Percentiles rank a stretch among this genome's conserved stretches.
These are phyloP conservation scores for Penicillium sumatraense DNA, from an alignment of 2,329 filamentous ascomycete genomes.

Conservation along the genomic window DNA sequence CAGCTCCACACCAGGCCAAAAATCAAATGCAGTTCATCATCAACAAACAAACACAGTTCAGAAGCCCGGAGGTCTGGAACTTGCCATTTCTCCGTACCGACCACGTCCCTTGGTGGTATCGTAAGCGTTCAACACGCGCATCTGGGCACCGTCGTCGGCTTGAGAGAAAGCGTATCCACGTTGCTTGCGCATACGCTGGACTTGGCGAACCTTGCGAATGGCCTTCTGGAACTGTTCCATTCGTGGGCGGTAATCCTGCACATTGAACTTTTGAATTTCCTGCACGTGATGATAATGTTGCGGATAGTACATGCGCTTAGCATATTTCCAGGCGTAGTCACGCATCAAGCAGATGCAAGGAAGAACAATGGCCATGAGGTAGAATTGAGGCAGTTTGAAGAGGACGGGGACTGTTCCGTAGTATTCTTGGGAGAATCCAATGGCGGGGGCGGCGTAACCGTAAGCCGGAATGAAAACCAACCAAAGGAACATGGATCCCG, in stretches of 20 bases:
- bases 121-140: constrained; percentile 92
- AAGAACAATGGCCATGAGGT: constrained; percentile 82
- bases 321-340: constrained; percentile 97
- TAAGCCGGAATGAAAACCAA: constrained; percentile 87
- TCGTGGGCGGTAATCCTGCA: constrained; percentile 95
- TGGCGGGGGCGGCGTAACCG: constrained; percentile 79
- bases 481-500: constrained; percentile 91
- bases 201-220: constrained; percentile 96
- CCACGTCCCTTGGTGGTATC: constrained; percentile 93
- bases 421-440: constrained; percentile 82
- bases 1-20: constrained; percentile 7
- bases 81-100: constrained; percentile 92
- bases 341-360: constrained; percentile 81
- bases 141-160: constrained; percentile 89
- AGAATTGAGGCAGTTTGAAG: constrained; percentile 83
- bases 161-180: constrained; percentile 97
- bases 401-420: constrained; percentile 79
- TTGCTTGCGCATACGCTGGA: constrained; percentile 99
- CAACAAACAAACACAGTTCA: constrained; percentile 16
- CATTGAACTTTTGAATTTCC: constrained; percentile 99
- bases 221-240: constrained; percentile 99
- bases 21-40: constrained; percentile 13
- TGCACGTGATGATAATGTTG: constrained; percentile 98
- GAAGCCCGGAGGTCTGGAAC: constrained; percentile 51
- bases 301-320: constrained; percentile 94